A percentile compares a stretch with the other conserved stretches of the same genome.
Conservation (phyloP, 768 basidiomycete species). For the Kwoniella europaea region DNA sequence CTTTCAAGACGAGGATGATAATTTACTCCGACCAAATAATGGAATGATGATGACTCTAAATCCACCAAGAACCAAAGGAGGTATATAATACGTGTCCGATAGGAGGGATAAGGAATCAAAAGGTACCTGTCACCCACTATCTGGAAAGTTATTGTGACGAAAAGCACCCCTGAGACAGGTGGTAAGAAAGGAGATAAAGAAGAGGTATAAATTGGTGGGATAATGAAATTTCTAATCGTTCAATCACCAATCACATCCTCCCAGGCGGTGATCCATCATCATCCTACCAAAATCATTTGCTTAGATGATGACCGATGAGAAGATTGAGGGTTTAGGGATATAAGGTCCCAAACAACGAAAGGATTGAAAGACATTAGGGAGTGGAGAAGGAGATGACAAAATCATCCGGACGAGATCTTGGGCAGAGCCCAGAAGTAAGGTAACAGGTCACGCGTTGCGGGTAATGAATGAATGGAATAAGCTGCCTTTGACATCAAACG, state of each 20-base stretch:
- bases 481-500: too few relatives aligned
- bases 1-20: not conserved
- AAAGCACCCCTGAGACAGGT: not conserved
- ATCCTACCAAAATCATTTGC: too few relatives aligned
- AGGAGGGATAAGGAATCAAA: constrained; percentile 1
- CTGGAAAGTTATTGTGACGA: not conserved
- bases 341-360: not conserved
- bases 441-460: not conserved
- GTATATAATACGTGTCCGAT: constrained; percentile 3
- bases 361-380: not conserved
- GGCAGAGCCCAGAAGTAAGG: not conserved
- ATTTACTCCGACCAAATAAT: not conserved
- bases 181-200: not conserved
- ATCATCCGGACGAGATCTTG: not conserved
- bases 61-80: not conserved
- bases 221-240: constrained; percentile 1
- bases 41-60: not conserved
- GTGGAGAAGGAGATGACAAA: not conserved
- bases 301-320: not conserved
- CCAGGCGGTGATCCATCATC: too few relatives aligned
- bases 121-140: not conserved
- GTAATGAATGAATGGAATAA: too few relatives aligned
- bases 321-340: not conserved
- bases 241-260: too few relatives aligned
- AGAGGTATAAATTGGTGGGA: constrained; percentile 3